Evolutionary conservation across 805 yeast species (phyloP), one percentile per base, ranked within the genome.

Genomic region (Scheffersomyces coipomensis): DNA sequence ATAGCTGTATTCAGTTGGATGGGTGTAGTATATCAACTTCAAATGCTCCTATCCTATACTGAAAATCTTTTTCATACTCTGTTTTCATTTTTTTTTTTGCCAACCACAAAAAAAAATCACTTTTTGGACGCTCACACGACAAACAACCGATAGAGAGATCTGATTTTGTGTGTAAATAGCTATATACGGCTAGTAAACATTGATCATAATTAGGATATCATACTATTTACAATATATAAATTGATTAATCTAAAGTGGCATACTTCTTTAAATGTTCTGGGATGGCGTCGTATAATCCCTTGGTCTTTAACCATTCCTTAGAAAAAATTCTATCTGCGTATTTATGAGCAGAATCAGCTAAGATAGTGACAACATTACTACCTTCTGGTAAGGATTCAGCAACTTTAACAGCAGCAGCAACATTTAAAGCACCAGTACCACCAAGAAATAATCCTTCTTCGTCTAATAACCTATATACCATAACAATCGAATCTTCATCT

Each of bases 381-480:
- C 81, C 79, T 51, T 85, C 88, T 2, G 96, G 96, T 37, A 88
- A 73, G 5, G 66, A 56, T 60, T 80, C 62, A 2, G 97, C 96
- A 15, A 87, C 81, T 55, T 80, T 78, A 32, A 74, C 71, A 12
- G 97, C 97, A 22, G 96, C 97, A 33, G 80, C 95, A 32, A 89
- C 97, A 55, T 90, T 90, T 55, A 90, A 71, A 12, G 93, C 93
- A 32, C 90, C 82, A 2, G 97, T 88, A 34, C 96, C 96, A 17
- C 97, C 97, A 4, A 89, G 71, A 53, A 81, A 90, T 34, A 90
- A 70, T 3, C 97, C 97, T 61, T 90, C 97, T 55, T 87, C 95
- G 51, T 89, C 89, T 48, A 90, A 69, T 34, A 90, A 68, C 49
- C 87, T 71, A 66, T 83, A 90, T 34, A 89, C 67, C 97, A 90